Evolutionary conservation across 1,284 basidiomycete species (phyloP), one percentile per base, ranked within the genome.

Genomic region (Sanghuangporus sanghuang): DNA sequence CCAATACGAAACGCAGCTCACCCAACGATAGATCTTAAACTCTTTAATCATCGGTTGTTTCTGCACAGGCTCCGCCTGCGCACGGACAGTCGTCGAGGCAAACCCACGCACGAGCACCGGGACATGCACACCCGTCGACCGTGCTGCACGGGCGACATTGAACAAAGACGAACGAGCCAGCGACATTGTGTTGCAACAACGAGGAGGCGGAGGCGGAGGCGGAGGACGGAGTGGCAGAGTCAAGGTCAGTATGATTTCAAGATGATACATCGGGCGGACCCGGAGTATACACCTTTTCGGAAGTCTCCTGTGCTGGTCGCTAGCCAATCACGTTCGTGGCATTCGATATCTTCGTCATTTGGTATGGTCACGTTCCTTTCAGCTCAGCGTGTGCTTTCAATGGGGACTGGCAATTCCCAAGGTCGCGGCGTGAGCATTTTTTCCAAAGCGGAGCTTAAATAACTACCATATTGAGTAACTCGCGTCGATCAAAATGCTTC

Each of bases 21-120:
- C 92, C 94, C 95, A 97, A 75, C 95, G 90, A 79, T 98, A 98
- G 70, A 97, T 95, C 83, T 95, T 93, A 82, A 98, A 96, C 77
- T 92, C 89, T 81, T 97, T 97, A 66, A 79, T 75, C 66, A 79
- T 67, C 42, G 78, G 74, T 48, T 73, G 74, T 67, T 77, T 77
- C 72, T 78, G 66, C 1, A 74, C 71, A 1, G 78, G 77, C 14
- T 75, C 73, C 7, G 78, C 78, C 72, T 77, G 78, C 11, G 70
- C 68, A 53, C 74, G 71, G 39, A 71, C 67, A 1, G 72, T 69
- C 3, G 76, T 76, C 16, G 76, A 73, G 46, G 76, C 72, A 65
- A 79, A 79, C 21, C 72, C 66, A 46, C 77, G 72, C 11, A 57
- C 40, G 21, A 46, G 9, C 16, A 63, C 5, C 23, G 62, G 72